These are phyloP conservation scores for Pyrus pyrifolia DNA, from an alignment of 306 rosid species.

Conservation along the genomic window DNA sequence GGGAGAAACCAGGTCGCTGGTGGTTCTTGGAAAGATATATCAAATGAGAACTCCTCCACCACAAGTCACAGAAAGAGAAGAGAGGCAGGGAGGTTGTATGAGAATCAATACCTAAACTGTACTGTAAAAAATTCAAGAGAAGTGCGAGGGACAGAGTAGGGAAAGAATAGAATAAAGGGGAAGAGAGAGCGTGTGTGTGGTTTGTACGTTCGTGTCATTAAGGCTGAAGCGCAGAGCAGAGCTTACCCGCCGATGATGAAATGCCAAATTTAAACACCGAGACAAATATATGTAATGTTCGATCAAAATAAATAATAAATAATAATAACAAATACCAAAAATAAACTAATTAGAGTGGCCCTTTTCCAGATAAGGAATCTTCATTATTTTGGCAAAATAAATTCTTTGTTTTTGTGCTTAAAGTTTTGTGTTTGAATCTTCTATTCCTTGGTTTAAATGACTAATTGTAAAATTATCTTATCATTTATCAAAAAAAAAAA, in stretches of 20 bases:
- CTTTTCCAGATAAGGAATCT: no score
- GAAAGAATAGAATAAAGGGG: conserved; percentile 21
- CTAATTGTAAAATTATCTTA: no score
- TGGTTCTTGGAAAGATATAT: conserved; percentile 15
- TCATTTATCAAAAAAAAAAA: no score
- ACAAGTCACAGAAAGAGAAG: neutral
- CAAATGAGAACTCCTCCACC: neutral
- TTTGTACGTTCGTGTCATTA: conserved; percentile 40
- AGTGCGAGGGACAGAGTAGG: neutral
- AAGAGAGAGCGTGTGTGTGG: conserved; percentile 9
- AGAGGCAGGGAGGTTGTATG: conserved; percentile 13
- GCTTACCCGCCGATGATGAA: conserved; percentile 20
- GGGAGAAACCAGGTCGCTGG: conserved; percentile 29
- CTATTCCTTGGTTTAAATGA: no score
- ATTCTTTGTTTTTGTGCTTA: no score
- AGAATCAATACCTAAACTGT: conserved; percentile 1
- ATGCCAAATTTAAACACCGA: neutral
- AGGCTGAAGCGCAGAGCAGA: conserved; percentile 30
- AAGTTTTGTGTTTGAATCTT: no score
- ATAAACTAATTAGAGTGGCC: no score
- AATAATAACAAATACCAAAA: no score
- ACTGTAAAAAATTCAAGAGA: neutral
- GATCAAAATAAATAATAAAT: no score
- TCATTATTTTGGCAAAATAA: no score
- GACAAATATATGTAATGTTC: neutral